Evolutionary conservation across 345 rosid genomes (phyloP).

Genomic region (Pistacia integerrima): DNA sequence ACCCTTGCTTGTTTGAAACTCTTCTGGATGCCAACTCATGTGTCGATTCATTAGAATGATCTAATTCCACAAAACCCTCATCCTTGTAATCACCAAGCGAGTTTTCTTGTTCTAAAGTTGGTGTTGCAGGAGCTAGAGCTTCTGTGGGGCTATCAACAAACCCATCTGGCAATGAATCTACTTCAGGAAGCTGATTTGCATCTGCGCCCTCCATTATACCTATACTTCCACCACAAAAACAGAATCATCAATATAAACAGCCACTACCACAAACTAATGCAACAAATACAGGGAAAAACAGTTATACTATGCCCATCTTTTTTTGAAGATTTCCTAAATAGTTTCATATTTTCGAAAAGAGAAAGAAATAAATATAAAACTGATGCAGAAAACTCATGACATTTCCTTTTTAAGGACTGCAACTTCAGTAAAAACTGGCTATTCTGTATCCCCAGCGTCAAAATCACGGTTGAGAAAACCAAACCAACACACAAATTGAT

Average conservation of each 20-base stretch:
- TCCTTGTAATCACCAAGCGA: conserved; percentile 32
- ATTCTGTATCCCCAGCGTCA: neutral
- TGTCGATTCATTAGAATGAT: conserved; percentile 20
- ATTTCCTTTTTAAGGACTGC: neutral
- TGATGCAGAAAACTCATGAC: neutral
- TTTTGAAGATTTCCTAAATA: neutral
- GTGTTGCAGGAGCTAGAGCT: conserved; percentile 51
- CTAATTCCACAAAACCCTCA: conserved; percentile 25
- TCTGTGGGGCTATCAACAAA: conserved; percentile 77
- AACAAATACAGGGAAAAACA: neutral
- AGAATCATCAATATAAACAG: neutral
- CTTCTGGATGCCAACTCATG: conserved; percentile 20
- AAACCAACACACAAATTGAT: neutral
- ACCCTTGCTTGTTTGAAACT: conserved; percentile 30
- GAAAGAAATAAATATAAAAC: neutral
- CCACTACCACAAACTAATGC: neutral
- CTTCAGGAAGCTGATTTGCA: conserved; percentile 84
- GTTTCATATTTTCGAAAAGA: neutral
- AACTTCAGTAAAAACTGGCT: neutral
- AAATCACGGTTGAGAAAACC: neutral
- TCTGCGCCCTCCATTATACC: conserved; percentile 59
- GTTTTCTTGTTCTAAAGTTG: conserved; percentile 46
- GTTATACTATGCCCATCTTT: neutral
- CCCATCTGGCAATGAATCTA: conserved; percentile 90
- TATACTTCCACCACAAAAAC: conserved; percentile 20